Percentiles rank a stretch among this genome's conserved stretches.
These are phyloP conservation scores for Fusarium virguliforme DNA, from an alignment of 2,329 filamentous ascomycete genomes.

Conservation along the genomic window DNA sequence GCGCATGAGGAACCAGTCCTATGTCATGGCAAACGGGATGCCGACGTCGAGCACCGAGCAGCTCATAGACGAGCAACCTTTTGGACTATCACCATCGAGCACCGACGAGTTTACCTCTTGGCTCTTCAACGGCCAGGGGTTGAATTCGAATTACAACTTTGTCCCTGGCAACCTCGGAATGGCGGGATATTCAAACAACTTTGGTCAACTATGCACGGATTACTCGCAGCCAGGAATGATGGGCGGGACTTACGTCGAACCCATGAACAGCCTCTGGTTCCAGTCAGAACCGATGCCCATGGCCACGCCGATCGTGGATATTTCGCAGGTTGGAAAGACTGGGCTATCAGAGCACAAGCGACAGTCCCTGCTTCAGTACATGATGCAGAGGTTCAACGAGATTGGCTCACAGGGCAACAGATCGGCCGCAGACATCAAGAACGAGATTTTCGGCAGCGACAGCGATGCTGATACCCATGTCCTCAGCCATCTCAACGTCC, in stretches of 20 bases:
- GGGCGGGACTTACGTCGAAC: conserved; percentile 48
- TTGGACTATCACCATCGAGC: conserved; percentile 50
- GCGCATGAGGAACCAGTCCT: conserved; percentile 42
- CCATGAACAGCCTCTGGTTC: conserved; percentile 52
- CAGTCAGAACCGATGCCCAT: conserved; percentile 49
- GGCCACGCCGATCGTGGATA: conserved; percentile 45
- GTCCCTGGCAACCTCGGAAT: conserved; percentile 45
- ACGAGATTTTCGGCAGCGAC: conserved; percentile 51
- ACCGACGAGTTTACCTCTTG: conserved; percentile 52
- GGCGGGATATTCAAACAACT: conserved; percentile 51
- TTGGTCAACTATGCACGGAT: conserved; percentile 50
- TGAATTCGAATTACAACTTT: conserved; percentile 46
- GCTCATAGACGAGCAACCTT: conserved; percentile 49
- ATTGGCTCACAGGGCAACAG: conserved; percentile 50
- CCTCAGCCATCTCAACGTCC: conserved; percentile 48
- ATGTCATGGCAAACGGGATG: conserved; percentile 46
- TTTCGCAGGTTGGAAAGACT: conserved; percentile 47
- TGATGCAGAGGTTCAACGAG: conserved; percentile 52
- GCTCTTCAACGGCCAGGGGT: conserved; percentile 49
- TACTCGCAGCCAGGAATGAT: conserved; percentile 49
- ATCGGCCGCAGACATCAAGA: conserved; percentile 51
- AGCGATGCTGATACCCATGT: conserved; percentile 49
- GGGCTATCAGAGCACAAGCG: conserved; percentile 51
- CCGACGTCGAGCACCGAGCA: conserved; percentile 41
- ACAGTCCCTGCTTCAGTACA: conserved; percentile 50